phyloP scores from a whole-genome alignment of 2,329 filamentous ascomycete species.

The Tolypocladium endophyticum region DNA sequence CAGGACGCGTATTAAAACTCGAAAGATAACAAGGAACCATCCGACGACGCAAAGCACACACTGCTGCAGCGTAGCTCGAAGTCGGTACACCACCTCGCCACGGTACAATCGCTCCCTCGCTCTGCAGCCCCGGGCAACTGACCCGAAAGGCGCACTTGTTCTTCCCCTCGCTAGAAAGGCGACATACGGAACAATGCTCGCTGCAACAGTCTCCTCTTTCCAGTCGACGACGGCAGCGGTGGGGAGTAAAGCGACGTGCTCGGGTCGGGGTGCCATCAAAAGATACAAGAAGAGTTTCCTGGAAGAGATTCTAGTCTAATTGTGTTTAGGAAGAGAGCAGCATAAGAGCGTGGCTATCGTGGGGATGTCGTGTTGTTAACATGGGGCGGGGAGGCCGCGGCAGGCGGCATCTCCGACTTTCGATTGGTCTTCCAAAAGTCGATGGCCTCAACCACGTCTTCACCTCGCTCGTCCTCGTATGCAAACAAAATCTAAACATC shows the following conservation, averaged over 20 bases:
- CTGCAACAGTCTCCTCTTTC: not conserved
- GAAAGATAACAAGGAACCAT: not conserved
- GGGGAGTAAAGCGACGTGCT: not conserved
- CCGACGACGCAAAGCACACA: not conserved
- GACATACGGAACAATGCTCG: not conserved
- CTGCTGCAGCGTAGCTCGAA: not conserved
- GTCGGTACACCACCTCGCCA: not conserved
- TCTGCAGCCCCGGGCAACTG: not conserved
- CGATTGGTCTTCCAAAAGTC: constrained; percentile 83
- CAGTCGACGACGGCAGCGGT: not conserved
- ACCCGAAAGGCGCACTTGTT: not conserved
- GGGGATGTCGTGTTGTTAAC: not conserved
- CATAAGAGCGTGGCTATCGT: not conserved
- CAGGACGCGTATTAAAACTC: not conserved
- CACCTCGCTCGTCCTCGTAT: constrained; percentile 89
- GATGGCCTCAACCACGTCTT: constrained; percentile 86
- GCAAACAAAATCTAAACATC: constrained; percentile 76
- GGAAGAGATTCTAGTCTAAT: constrained; percentile 10
- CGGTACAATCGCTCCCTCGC: not conserved
- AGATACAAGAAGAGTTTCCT: constrained; percentile 19
- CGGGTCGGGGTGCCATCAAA: constrained; percentile 6
- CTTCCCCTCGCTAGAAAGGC: not conserved
- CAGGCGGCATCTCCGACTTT: constrained; percentile 30
- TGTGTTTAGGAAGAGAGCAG: not conserved
- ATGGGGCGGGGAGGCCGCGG: constrained; percentile 3